These are phyloP conservation scores for Peltaster fructicola DNA, from an alignment of 2,329 filamentous ascomycete species.

Conservation along the genomic window DNA sequence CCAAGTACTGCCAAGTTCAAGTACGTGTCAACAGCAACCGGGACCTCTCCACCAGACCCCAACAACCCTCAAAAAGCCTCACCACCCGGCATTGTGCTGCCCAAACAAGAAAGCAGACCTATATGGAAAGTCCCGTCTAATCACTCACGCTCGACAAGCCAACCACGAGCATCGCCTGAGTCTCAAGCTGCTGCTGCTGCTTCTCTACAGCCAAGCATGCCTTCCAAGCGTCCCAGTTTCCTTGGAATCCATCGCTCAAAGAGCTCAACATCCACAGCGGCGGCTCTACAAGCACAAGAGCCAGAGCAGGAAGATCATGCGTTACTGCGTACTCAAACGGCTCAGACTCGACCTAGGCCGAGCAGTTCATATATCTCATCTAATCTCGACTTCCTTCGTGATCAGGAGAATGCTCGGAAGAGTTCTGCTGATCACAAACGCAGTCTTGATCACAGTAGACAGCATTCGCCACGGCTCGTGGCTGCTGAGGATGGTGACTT, in stretches of 20 bases:
- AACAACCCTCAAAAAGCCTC: conserved; percentile 6
- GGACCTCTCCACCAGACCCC: conserved; percentile 25
- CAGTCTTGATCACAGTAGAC: conserved; percentile 4
- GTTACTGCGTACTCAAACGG: conserved; percentile 42
- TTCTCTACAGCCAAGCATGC: conserved; percentile 19
- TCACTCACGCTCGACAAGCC: conserved; percentile 30
- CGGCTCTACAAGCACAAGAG: conserved; percentile 47
- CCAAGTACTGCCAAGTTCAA: conserved; percentile 25
- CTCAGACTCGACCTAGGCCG: conserved; percentile 52
- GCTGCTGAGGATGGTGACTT: conserved; percentile 21
- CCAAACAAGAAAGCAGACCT: conserved; percentile 26
- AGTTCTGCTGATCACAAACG: conserved; percentile 3
- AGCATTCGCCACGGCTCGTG: conserved; percentile 3
- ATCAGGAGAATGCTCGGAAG: conserved; percentile 44
- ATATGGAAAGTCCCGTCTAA: conserved; percentile 40
- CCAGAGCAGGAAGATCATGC: conserved; percentile 40
- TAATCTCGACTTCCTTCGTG: conserved; percentile 65
- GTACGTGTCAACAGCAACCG: conserved; percentile 44
- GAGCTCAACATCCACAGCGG: conserved; percentile 28
- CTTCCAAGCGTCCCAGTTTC: conserved; percentile 22
- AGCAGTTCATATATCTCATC: conserved; percentile 70
- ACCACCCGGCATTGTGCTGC: conserved; percentile 11
- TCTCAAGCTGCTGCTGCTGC: conserved; percentile 19
- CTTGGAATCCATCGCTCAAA: conserved; percentile 31
- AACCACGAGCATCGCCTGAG: conserved; percentile 29